Percentiles rank a stretch among this genome's conserved stretches.
Evolutionary conservation across 371 early-diverging fungal species (phyloP).

Genomic region (Gilbertella persicaria): DNA sequence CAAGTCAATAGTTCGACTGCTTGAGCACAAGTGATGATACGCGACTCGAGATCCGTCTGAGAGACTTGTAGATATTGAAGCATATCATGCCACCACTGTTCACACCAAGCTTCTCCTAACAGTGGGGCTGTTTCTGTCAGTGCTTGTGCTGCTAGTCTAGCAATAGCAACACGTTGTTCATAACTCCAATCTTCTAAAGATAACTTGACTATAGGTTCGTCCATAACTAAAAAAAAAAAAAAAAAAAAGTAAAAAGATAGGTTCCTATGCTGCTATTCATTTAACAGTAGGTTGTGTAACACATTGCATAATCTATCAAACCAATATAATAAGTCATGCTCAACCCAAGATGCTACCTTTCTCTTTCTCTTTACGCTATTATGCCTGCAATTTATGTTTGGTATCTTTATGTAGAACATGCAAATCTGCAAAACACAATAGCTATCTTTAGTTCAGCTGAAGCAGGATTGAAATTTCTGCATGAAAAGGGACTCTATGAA

Average conservation of each 20-base stretch:
- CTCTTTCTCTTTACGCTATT: too few species aligned
- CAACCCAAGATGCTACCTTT: too few species aligned
- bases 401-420: too few species aligned
- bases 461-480: too few species aligned
- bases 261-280: too few species aligned
- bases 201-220: slow-evolving; percentile 24
- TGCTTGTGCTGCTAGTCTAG: slow-evolving; percentile 25
- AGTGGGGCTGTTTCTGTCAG: slow-evolving; percentile 18
- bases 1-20: slow-evolving; percentile 16
- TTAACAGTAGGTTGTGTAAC: too few species aligned
- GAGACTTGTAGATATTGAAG: slow-evolving; percentile 27
- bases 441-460: too few species aligned
- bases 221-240: not conserved
- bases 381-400: too few species aligned
- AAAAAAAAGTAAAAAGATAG: not conserved
- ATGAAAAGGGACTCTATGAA: not conserved
- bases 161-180: slow-evolving; percentile 29
- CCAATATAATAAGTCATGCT: too few species aligned
- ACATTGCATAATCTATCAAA: too few species aligned
- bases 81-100: slow-evolving; percentile 27
- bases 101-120: slow-evolving; percentile 27
- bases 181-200: slow-evolving; percentile 27
- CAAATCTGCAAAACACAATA: too few species aligned
- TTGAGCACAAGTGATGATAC: slow-evolving; percentile 4
- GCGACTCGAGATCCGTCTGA: slow-evolving; percentile 23